Conservation (phyloP, 1,139 yeast genomes). For the Candida mesenterica region DNA sequence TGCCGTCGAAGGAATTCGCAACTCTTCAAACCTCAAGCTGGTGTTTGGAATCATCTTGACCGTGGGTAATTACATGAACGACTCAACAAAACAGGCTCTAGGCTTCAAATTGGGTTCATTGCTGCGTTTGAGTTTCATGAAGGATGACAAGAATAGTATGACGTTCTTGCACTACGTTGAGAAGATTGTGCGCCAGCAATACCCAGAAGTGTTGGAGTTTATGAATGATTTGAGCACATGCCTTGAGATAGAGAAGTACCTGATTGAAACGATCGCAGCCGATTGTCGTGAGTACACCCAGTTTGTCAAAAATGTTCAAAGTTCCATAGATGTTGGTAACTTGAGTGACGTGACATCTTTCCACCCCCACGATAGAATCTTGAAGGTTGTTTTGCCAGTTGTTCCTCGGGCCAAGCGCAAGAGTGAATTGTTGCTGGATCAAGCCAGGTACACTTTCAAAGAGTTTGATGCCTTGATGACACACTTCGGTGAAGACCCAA, state of each 20-base stretch:
- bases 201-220: slow-evolving; percentile 62
- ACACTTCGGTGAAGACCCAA: slow-evolving; percentile 75
- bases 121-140: slow-evolving; percentile 72
- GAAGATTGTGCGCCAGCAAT: slow-evolving; percentile 62
- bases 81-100: slow-evolving; percentile 72
- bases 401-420: slow-evolving; percentile 69
- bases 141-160: slow-evolving; percentile 75
- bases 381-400: slow-evolving; percentile 60
- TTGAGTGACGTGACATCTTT: slow-evolving; percentile 72
- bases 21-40: slow-evolving; percentile 57
- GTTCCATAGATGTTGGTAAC: slow-evolving; percentile 72
- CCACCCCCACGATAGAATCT: slow-evolving; percentile 69
- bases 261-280: slow-evolving; percentile 62
- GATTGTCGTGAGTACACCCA: slow-evolving; percentile 62
- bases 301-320: slow-evolving; percentile 64
- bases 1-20: slow-evolving; percentile 59
- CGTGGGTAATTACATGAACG: slow-evolving; percentile 85
- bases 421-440: slow-evolving; percentile 62
- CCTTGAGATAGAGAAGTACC: slow-evolving; percentile 57
- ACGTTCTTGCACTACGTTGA: slow-evolving; percentile 81
- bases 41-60: slow-evolving; percentile 76
- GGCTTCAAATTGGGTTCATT: slow-evolving; percentile 76
- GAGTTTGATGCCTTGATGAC: slow-evolving; percentile 72
- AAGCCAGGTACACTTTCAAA: slow-evolving; percentile 58
- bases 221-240: slow-evolving; percentile 60